A percentile compares a stretch with the other conserved stretches of the same genome.
These are phyloP conservation scores for Candida takata DNA, from an alignment of 805 yeast genomes.

Conservation along the genomic window DNA sequence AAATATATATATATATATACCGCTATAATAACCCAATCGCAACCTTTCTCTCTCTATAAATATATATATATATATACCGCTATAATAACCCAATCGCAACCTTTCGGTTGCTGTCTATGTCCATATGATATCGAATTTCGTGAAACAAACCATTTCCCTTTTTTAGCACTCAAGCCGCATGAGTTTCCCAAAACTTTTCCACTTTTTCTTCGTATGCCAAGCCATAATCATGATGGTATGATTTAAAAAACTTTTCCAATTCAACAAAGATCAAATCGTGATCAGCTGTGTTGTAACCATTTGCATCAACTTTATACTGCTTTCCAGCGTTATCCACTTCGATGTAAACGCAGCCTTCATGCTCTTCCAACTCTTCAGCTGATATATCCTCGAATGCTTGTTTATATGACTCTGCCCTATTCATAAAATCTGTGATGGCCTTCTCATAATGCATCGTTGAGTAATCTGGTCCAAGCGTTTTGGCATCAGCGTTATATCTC, in stretches of 20 bases:
- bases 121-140: too few species aligned
- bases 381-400: conserved; percentile 33
- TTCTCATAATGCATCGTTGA: conserved; percentile 40
- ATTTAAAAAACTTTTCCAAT: conserved; percentile 26
- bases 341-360: conserved; percentile 11
- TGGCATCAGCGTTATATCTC: conserved; percentile 56
- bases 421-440: conserved; percentile 54
- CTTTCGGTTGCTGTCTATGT: too few species aligned
- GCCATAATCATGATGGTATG: conserved; percentile 30
- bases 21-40: too few species aligned
- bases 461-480: conserved; percentile 59
- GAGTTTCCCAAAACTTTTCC: conserved; percentile 15
- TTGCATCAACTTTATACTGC: conserved; percentile 18
- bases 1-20: too few species aligned
- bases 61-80: too few species aligned
- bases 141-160: too few species aligned
- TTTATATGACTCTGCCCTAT: conserved; percentile 46
- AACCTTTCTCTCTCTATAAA: too few species aligned
- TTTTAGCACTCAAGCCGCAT: too few species aligned
- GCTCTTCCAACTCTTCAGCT: conserved; percentile 24
- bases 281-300: conserved; percentile 15
- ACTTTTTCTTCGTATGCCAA: conserved; percentile 25
- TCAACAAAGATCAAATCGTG: conserved; percentile 14
- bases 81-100: too few species aligned
- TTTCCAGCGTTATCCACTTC: conserved; percentile 19